phyloP scores from a whole-genome alignment of 2,329 filamentous ascomycete species.

The Aspergillus tubingensis region DNA sequence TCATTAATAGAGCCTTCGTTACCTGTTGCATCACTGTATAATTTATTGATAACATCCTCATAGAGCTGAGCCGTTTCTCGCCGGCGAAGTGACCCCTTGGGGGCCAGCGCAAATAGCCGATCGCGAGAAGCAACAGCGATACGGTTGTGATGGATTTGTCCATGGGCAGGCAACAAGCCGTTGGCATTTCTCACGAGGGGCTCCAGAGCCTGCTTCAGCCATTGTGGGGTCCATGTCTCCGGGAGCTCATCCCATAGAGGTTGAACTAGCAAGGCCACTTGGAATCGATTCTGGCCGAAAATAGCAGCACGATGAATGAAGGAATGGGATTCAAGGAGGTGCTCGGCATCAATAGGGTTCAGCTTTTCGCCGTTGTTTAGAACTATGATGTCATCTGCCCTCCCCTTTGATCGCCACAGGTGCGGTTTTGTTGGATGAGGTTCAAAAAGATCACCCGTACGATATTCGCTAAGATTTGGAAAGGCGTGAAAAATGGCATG shows the following conservation, averaged over 20 bases:
- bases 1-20: too few relatives aligned
- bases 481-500: slow-evolving; percentile 22
- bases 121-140: slow-evolving; percentile 42
- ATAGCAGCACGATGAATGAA: slow-evolving; percentile 33
- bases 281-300: slow-evolving; percentile 36
- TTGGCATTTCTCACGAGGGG: slow-evolving; percentile 46
- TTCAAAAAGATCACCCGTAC: slow-evolving; percentile 23
- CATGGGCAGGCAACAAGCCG: slow-evolving; percentile 39
- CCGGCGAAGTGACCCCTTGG: slow-evolving; percentile 40
- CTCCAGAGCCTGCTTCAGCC: slow-evolving; percentile 41
- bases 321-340: slow-evolving; percentile 32
- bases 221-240: slow-evolving; percentile 26
- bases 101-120: slow-evolving; percentile 48
- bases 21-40: background rate
- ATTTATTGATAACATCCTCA: slow-evolving; percentile 13
- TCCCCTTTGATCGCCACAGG: slow-evolving; percentile 28
- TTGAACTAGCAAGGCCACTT: slow-evolving; percentile 41
- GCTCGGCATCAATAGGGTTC: slow-evolving; percentile 45
- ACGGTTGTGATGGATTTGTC: slow-evolving; percentile 43
- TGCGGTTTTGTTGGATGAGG: slow-evolving; percentile 23
- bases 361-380: slow-evolving; percentile 41
- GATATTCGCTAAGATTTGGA: slow-evolving; percentile 22
- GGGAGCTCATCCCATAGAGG: slow-evolving; percentile 21
- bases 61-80: slow-evolving; percentile 13
- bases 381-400: slow-evolving; percentile 42